Evolutionary conservation across 208 protist genomes (phyloP).

Genomic region (Leptomonas pyrrhocoris): DNA sequence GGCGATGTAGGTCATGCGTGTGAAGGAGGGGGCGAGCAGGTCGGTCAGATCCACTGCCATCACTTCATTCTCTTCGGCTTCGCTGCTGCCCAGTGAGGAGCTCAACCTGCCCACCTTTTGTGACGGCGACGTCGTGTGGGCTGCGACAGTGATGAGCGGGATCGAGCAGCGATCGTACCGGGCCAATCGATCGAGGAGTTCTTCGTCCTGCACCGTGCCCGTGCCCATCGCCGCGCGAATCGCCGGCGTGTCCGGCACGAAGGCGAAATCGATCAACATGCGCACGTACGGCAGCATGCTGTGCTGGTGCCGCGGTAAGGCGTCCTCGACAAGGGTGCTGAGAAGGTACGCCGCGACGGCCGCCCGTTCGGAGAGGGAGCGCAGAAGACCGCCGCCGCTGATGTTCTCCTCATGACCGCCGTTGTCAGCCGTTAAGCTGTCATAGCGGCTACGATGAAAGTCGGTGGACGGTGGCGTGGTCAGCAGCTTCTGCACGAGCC

Average conservation of each 20-base stretch:
- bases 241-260: slow-evolving; percentile 59
- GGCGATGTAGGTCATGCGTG: slow-evolving; percentile 74
- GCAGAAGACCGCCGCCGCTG: slow-evolving; percentile 22
- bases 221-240: slow-evolving; percentile 35
- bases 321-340: slow-evolving; percentile 39
- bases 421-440: background rate
- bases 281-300: slow-evolving; percentile 58
- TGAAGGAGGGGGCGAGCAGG: slow-evolving; percentile 52
- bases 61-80: background rate
- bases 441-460: slow-evolving; percentile 3
- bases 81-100: no score
- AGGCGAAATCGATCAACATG: slow-evolving; percentile 68
- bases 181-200: slow-evolving; percentile 27
- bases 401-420: background rate
- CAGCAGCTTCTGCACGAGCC: slow-evolving; percentile 22
- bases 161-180: slow-evolving; percentile 2
- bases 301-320: slow-evolving; percentile 62
- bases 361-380: slow-evolving; percentile 46
- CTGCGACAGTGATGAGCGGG: background rate
- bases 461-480: background rate
- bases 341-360: slow-evolving; percentile 64
- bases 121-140: background rate
- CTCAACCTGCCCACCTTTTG: no score
- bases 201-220: slow-evolving; percentile 31
- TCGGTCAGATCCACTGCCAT: slow-evolving; percentile 12